phyloP scores from a whole-genome alignment of 176 grass and related monocot genomes.

The Thinopyrum elongatum region DNA sequence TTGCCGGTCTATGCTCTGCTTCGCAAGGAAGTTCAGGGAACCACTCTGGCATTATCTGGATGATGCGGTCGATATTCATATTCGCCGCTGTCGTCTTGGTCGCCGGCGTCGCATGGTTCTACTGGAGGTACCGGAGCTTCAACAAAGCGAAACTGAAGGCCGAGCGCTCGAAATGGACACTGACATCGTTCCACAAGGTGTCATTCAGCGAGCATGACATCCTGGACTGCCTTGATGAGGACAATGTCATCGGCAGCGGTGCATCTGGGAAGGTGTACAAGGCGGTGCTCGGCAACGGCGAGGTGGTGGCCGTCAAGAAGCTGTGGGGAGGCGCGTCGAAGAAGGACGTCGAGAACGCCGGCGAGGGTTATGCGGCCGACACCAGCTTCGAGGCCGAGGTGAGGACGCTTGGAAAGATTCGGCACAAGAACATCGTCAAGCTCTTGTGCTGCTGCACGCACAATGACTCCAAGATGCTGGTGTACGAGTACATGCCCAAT shows the following conservation, averaged over 20 bases:
- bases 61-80: slow-evolving; percentile 62
- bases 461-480: slow-evolving; percentile 68
- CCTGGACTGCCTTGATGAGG: slow-evolving; percentile 66
- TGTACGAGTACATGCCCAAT: slow-evolving; percentile 95
- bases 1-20: slow-evolving; percentile 28
- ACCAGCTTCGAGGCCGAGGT: slow-evolving; percentile 80
- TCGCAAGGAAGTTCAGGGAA: background rate
- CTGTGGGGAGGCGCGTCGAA: slow-evolving; percentile 32
- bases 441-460: slow-evolving; percentile 76
- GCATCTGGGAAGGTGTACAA: slow-evolving; percentile 93
- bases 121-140: slow-evolving; percentile 55
- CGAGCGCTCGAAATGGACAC: slow-evolving; percentile 69
- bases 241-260: slow-evolving; percentile 73
- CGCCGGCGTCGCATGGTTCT: slow-evolving; percentile 62
- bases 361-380: slow-evolving; percentile 6
- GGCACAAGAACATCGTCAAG: slow-evolving; percentile 96
- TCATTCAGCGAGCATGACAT: slow-evolving; percentile 88
- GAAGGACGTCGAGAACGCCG: slow-evolving; percentile 31
- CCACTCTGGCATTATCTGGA: slow-evolving; percentile 35
- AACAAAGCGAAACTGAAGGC: slow-evolving; percentile 34
- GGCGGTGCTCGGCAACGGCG: slow-evolving; percentile 62
- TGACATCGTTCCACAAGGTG: slow-evolving; percentile 93
- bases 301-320: slow-evolving; percentile 81
- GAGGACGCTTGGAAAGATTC: slow-evolving; percentile 74
- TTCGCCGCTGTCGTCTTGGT: slow-evolving; percentile 49